A percentile compares a stretch with the other conserved stretches of the same genome.
Conservation (phyloP, 2,329 filamentous ascomycete genomes). For the Aspergillus flavus region DNA sequence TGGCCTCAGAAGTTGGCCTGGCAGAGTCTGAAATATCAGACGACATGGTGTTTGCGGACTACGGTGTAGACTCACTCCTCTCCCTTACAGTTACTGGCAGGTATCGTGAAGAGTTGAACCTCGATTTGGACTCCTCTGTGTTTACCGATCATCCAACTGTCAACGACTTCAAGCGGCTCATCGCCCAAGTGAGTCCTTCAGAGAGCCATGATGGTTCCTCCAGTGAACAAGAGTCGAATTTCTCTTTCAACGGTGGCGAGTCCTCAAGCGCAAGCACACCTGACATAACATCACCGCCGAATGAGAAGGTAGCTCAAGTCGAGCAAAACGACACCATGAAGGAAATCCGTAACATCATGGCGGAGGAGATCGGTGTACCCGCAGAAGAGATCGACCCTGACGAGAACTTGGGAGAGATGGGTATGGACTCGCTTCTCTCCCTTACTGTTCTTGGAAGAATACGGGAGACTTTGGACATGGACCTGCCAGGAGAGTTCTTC, state of each 20-base stretch:
- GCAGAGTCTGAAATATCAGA: conserved; percentile 62
- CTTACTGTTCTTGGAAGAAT: conserved; percentile 49
- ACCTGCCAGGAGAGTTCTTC: conserved; percentile 47
- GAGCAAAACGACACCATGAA: conserved; percentile 39
- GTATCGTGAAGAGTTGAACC: conserved; percentile 63
- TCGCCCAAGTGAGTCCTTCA: conserved; percentile 40
- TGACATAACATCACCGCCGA: conserved; percentile 31
- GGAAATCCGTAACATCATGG: conserved; percentile 44
- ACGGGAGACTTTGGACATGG: conserved; percentile 46
- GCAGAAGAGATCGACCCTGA: conserved; percentile 43
- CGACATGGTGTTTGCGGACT: conserved; percentile 62
- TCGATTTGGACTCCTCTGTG: conserved; percentile 61
- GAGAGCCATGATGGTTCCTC: conserved; percentile 34
- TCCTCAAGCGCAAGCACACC: conserved; percentile 37
- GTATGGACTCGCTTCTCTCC: conserved; percentile 51
- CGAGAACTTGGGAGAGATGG: conserved; percentile 46
- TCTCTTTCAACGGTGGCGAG: conserved; percentile 29
- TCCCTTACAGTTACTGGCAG: conserved; percentile 64
- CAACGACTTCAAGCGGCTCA: conserved; percentile 62
- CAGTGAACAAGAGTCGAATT: conserved; percentile 33
- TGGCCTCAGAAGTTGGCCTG: conserved; percentile 55
- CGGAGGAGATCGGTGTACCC: conserved; percentile 48
- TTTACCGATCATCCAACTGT: conserved; percentile 64
- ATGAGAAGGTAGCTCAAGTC: conserved; percentile 28
- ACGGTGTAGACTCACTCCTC: conserved; percentile 64